Percentiles rank a stretch among this genome's conserved stretches.
Conservation (phyloP, 1,139 yeast genomes). For the Spencermartinsiella ligniputridi region DNA sequence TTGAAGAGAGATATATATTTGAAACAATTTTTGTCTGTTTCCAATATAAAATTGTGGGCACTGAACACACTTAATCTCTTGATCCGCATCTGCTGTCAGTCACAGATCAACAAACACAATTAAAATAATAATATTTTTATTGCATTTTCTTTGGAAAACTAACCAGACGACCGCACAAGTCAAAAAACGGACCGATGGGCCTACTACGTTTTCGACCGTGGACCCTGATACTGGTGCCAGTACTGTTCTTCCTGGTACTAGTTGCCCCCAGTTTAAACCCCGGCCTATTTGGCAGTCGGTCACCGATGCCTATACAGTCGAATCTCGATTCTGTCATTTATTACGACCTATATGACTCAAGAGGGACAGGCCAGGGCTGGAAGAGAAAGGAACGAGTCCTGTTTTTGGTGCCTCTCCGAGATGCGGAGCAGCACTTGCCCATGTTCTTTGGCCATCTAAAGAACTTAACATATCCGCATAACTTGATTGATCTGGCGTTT, state of each 20-base stretch:
- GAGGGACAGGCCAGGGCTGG: conserved; percentile 55
- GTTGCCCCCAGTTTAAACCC: conserved; percentile 12
- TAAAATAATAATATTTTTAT: neutral
- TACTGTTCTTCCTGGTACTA: conserved; percentile 11
- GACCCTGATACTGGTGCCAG: conserved; percentile 12
- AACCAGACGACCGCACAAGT: neutral
- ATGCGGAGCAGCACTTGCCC: conserved; percentile 63
- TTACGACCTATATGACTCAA: conserved; percentile 50
- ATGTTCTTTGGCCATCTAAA: conserved; percentile 60
- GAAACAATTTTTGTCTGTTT: no score
- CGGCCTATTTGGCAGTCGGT: neutral
- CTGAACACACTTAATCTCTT: no score
- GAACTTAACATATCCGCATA: conserved; percentile 61
- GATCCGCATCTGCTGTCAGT: no score
- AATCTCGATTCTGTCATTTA: conserved; percentile 42
- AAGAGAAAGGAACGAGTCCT: conserved; percentile 53
- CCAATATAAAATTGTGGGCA: no score
- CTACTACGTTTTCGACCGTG: neutral
- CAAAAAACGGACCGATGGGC: neutral
- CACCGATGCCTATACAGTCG: neutral
- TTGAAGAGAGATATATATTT: no score
- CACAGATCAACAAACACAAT: no score
- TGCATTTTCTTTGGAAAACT: conserved; percentile 3
- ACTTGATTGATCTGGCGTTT: conserved; percentile 59
- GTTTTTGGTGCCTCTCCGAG: conserved; percentile 65